Percentiles rank a stretch among this genome's conserved stretches.
Conservation (phyloP, 306 rosid genomes). For the Dalbergia oliveri region DNA sequence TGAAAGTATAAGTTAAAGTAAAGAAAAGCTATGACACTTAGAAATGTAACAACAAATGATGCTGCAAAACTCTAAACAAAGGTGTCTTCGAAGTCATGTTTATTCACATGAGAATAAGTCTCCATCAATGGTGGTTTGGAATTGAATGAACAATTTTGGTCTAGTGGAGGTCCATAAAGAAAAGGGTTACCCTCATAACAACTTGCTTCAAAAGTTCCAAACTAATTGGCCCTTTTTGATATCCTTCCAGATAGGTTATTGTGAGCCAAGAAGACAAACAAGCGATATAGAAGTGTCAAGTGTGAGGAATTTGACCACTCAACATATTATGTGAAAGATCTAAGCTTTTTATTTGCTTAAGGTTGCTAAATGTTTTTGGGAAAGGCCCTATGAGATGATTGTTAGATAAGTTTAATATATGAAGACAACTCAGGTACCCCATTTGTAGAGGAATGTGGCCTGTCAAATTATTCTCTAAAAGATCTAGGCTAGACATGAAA, state of each 20-base stretch:
- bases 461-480: conserved; percentile 13
- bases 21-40: too few species aligned
- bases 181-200: too few species aligned
- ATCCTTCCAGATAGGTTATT: conserved; percentile 21
- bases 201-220: too few species aligned
- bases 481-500: conserved; percentile 40
- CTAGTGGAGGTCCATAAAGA: too few species aligned
- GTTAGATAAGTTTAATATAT: conserved; percentile 31
- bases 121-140: too few species aligned
- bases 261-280: neutral
- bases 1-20: too few species aligned
- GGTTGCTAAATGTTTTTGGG: conserved; percentile 19
- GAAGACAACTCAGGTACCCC: conserved; percentile 4
- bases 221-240: neutral
- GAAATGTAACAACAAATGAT: too few species aligned
- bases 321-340: conserved; percentile 19
- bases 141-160: too few species aligned
- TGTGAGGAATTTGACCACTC: conserved; percentile 23
- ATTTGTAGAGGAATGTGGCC: conserved; percentile 27
- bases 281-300: neutral
- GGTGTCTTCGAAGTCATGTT: too few species aligned
- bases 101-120: too few species aligned
- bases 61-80: too few species aligned
- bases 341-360: neutral
- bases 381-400: conserved; percentile 13